phyloP scores from a whole-genome alignment of 2,329 filamentous ascomycete species.

The Xylariaceae sp. region DNA sequence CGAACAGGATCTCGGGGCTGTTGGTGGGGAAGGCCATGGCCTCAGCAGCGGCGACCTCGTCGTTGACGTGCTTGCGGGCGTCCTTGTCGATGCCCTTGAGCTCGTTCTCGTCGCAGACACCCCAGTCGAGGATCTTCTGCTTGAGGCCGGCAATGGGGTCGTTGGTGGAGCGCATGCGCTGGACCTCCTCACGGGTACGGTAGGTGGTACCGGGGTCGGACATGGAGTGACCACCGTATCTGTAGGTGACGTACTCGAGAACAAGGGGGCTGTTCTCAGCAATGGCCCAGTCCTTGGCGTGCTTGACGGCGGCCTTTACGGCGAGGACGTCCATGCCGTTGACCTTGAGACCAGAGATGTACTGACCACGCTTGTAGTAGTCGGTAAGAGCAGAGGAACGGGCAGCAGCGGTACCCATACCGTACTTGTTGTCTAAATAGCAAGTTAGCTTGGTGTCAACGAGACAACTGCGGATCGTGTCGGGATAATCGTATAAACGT shows the following conservation, averaged over 20 bases:
- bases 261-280: conserved; percentile 88
- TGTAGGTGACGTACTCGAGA: conserved; percentile 98
- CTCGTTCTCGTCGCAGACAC: conserved; percentile 84
- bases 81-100: conserved; percentile 96
- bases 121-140: conserved; percentile 97
- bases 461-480: not conserved
- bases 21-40: conserved; percentile 75
- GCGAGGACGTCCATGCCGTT: conserved; percentile 99
- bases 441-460: conserved; percentile 25
- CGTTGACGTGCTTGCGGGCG: conserved; percentile 76
- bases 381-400: conserved; percentile 94
- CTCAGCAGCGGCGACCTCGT: conserved; percentile 87
- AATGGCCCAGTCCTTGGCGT: conserved; percentile 82
- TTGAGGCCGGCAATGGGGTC: conserved; percentile 97
- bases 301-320: conserved; percentile 91
- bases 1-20: conserved; percentile 77
- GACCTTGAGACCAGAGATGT: conserved; percentile 98
- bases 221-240: conserved; percentile 99
- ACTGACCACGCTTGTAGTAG: conserved; percentile 99
- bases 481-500: conserved; percentile 38
- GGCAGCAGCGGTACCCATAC: conserved; percentile 95
- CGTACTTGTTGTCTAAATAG: conserved; percentile 92
- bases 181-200: conserved; percentile 98
- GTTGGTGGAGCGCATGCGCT: conserved; percentile 98
- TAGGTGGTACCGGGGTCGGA: conserved; percentile 99